Percentiles rank a stretch among this genome's conserved stretches.
phyloP scores from a whole-genome alignment of 2,329 filamentous ascomycete genomes.

The Ophiostoma sp. region DNA sequence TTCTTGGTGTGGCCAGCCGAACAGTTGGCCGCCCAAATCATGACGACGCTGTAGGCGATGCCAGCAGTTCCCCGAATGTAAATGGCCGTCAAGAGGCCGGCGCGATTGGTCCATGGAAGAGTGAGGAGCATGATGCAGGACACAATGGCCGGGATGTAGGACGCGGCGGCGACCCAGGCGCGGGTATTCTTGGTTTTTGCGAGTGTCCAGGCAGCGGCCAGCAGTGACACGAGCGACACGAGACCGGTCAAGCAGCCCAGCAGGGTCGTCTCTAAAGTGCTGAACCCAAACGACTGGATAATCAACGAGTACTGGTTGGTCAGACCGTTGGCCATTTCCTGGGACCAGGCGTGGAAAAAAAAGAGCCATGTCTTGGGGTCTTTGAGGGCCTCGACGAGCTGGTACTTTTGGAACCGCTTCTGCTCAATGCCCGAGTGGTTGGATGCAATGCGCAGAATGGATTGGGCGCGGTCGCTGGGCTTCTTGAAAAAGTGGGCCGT shows the following conservation, averaged over 20 bases:
- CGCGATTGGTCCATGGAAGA: slow-evolving; percentile 22
- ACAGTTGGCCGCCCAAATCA: slow-evolving; percentile 52
- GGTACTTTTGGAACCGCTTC: slow-evolving; percentile 27
- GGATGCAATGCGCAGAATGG: slow-evolving; percentile 37
- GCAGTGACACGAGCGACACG: slow-evolving; percentile 18
- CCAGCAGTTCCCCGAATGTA: slow-evolving; percentile 24
- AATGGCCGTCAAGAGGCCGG: slow-evolving; percentile 23
- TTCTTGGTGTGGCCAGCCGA: slow-evolving; percentile 62
- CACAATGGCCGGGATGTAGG: slow-evolving; percentile 22
- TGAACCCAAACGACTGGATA: slow-evolving; percentile 30
- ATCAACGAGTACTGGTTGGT: slow-evolving; percentile 30
- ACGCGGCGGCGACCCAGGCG: slow-evolving; percentile 22
- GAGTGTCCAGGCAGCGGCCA: slow-evolving; percentile 13
- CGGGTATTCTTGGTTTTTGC: slow-evolving; percentile 22
- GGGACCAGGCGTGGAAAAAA: slow-evolving; percentile 29
- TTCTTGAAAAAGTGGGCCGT: slow-evolving; percentile 39
- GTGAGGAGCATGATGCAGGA: slow-evolving; percentile 24
- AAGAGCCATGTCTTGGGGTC: slow-evolving; percentile 34
- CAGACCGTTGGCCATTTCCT: slow-evolving; percentile 30
- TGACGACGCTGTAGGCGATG: slow-evolving; percentile 28
- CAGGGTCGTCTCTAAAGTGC: slow-evolving; percentile 25
- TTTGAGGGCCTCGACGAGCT: slow-evolving; percentile 29
- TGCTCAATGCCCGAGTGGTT: slow-evolving; percentile 42
- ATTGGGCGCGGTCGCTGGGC: slow-evolving; percentile 34
- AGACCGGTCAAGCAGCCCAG: slow-evolving; percentile 29